A percentile compares a stretch with the other conserved stretches of the same genome.
Conservation (phyloP, 768 basidiomycete genomes). For the Zangia roseola region DNA sequence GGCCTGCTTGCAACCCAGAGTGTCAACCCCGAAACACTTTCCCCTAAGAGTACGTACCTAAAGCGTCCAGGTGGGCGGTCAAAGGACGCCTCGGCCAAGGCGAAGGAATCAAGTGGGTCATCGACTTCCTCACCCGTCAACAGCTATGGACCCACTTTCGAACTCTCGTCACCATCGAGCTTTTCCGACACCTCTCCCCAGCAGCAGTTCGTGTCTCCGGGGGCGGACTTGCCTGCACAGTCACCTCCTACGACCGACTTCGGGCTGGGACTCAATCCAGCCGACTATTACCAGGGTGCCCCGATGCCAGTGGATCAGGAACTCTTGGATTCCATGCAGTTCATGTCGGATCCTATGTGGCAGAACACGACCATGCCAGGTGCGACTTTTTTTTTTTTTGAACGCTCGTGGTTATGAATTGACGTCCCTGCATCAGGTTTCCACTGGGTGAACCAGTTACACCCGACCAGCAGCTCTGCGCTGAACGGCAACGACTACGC, state of each 20-base stretch:
- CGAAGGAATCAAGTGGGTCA: slow-evolving; percentile 8
- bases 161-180: slow-evolving; percentile 24
- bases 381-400: slow-evolving; percentile 31
- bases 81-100: slow-evolving; percentile 7
- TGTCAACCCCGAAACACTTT: slow-evolving; percentile 24
- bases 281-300: slow-evolving; percentile 42
- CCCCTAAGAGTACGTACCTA: slow-evolving; percentile 1
- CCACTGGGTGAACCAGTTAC: slow-evolving; percentile 35
- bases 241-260: slow-evolving; percentile 7
- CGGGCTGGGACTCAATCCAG: slow-evolving; percentile 24
- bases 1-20: slow-evolving; percentile 64
- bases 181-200: slow-evolving; percentile 38
- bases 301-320: slow-evolving; percentile 58
- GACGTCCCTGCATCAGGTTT: slow-evolving; percentile 28
- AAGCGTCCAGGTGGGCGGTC: slow-evolving; percentile 13
- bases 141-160: slow-evolving; percentile 10
- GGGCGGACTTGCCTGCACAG: slow-evolving; percentile 21
- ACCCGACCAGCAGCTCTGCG: slow-evolving; percentile 9
- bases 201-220: slow-evolving; percentile 39
- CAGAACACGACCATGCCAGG: slow-evolving; percentile 55
- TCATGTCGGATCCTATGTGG: slow-evolving; percentile 56
- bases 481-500: slow-evolving; percentile 28
- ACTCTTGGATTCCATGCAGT: slow-evolving; percentile 60
- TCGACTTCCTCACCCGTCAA: slow-evolving; percentile 3
- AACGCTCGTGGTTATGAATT: not conserved